Conservation (phyloP, 176 grass and related monocot genomes). For the Triticum dicoccoides region DNA sequence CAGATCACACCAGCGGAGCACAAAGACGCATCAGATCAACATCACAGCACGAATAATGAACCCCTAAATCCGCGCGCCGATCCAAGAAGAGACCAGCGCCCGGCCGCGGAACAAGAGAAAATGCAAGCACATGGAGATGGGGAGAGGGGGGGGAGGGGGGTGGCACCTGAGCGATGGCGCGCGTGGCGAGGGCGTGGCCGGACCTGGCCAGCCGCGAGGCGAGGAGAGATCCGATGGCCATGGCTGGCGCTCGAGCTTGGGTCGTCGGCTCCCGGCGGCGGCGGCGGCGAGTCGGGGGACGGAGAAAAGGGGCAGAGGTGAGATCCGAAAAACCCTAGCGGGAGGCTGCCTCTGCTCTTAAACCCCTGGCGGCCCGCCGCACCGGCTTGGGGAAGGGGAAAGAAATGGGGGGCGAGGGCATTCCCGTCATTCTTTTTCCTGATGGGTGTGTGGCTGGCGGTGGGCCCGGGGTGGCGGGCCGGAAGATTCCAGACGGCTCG, state of each 20-base stretch:
- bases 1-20: neutral
- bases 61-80: neutral
- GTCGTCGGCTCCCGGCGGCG: neutral
- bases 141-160: neutral
- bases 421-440: slow-evolving; percentile 21
- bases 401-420: slow-evolving; percentile 31
- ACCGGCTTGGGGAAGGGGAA: slow-evolving; percentile 68
- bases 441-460: slow-evolving; percentile 6
- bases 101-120: neutral
- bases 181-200: slow-evolving; percentile 34
- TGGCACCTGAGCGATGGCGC: slow-evolving; percentile 55
- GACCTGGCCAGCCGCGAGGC: slow-evolving; percentile 70
- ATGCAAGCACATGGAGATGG: neutral
- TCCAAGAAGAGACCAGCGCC: neutral
- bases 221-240: slow-evolving; percentile 79
- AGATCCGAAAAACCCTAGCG: slow-evolving; percentile 57
- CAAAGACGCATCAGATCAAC: slow-evolving; percentile 1
- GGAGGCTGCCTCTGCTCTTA: slow-evolving; percentile 33
- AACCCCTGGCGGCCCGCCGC: slow-evolving; percentile 28
- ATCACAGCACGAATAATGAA: neutral
- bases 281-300: neutral
- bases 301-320: neutral
- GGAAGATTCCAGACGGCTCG: slow-evolving; percentile 37
- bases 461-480: neutral
- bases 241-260: slow-evolving; percentile 7